Evolutionary conservation across 2,329 filamentous ascomycete species (phyloP).

Genomic region (Didymosphaeria variabile): DNA sequence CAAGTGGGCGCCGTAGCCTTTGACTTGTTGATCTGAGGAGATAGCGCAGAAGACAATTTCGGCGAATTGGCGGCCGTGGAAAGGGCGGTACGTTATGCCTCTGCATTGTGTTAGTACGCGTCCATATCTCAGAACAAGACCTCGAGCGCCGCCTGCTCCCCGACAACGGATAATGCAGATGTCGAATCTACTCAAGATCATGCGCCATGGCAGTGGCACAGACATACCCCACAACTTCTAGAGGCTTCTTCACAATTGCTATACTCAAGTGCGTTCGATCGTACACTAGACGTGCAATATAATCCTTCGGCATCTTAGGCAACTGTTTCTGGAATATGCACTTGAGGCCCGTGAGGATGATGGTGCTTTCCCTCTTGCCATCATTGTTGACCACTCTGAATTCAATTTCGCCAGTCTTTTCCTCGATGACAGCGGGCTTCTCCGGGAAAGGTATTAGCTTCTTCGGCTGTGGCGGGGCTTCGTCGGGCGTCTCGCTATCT

Average conservation of each 20-base stretch:
- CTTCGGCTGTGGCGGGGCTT: constrained; percentile 54
- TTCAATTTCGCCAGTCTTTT: constrained; percentile 92
- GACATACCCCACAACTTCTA: constrained; percentile 80
- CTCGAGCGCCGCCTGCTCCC: neutral
- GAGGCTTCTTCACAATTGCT: constrained; percentile 94
- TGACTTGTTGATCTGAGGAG: constrained; percentile 96
- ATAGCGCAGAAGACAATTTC: constrained; percentile 99
- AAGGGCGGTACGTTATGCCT: constrained; percentile 95
- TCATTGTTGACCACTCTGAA: constrained; percentile 99
- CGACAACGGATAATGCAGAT: no score
- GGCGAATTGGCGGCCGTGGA: constrained; percentile 89
- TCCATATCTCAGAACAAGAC: constrained; percentile 21
- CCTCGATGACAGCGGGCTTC: constrained; percentile 93
- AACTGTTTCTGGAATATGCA: constrained; percentile 99
- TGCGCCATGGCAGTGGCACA: neutral
- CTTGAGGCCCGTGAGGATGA: constrained; percentile 94
- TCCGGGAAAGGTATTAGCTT: constrained; percentile 86
- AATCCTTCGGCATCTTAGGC: constrained; percentile 99
- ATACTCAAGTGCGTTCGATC: constrained; percentile 96
- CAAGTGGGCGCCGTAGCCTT: constrained; percentile 95
- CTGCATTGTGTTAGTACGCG: constrained; percentile 55
- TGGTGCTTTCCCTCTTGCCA: constrained; percentile 83
- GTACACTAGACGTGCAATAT: constrained; percentile 96
- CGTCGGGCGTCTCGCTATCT: constrained; percentile 47
- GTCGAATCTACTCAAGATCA: no score